Base-by-base conservation (phyloP, 768 basidiomycete genomes). In the Myochromella boudieri region DNA sequence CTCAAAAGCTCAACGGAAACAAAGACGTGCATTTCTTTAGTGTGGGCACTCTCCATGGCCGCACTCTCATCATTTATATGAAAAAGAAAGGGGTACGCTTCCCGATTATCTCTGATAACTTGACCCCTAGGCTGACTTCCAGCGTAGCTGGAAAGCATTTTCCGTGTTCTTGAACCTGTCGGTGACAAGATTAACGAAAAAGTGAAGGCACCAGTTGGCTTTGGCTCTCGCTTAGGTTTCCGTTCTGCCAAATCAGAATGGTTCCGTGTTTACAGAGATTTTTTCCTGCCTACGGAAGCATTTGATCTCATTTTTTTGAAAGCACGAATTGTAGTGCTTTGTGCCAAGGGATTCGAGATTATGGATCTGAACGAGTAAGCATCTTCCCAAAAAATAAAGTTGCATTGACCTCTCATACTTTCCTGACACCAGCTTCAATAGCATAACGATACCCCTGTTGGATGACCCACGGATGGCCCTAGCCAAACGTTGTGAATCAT, bases 111-210 rank as follows among this genome's bases (percentile, higher is more conserved):
- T 36, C 4, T 32, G 18, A n/a, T 11, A 15, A 24, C 20, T 32
- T 46, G 18, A 24, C 42, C 1, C 32, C 37, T 11, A 48, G 3
- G 11, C 21, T 55, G 11, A 42, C 25, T 10, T n/a, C 17, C 27
- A 7, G n/a, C 48, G 2, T 42, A 80, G 77, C 74, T 90, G 54
- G 91, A 95, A 59, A 94, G 91, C 46, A 87, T 97, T 40, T 97
- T 99, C 80, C 90, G 91, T 44, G 93, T 95, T 5, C 78, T 99
- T n/a, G 95, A 99, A 56, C 95, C 95, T 3, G 91, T 98, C n/a
- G 78, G 84, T 3, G 91, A 86, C 55, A 91, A 90, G 65, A 92
- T 87, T 57, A 87, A 85, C 43, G 89, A 90, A 65, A 78, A 82
- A 58, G 74, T 79, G 24, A 85, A 82, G 58, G 81, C 81, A 0